Evolutionary conservation across 805 yeast genomes (phyloP), one percentile per base, ranked within the genome.

Genomic region (Vanderwaltozyma verrucispora): DNA sequence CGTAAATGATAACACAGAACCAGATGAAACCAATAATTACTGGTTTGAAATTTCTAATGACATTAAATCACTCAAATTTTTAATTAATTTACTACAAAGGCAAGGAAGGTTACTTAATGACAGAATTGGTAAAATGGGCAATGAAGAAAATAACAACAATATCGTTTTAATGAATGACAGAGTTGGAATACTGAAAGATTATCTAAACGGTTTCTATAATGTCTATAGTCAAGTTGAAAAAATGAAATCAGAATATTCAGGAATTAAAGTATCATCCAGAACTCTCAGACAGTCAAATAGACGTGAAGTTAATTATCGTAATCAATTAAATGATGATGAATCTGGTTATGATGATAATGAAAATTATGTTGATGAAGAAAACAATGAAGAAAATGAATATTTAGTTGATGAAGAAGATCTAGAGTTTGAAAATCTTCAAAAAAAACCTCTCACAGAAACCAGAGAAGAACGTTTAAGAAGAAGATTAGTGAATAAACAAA

Each of bases 211-310:
- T 16, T 27, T 48, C 21, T 41, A 39, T 16, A 41, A 35, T 34
- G 63, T 85, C 26, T 66, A 83, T 46, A 46, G 60, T n/a, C 84
- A 78, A 51, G 81, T 67, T 56, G 83, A 78, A 59, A 65, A 68
- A 43, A 65, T 86, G 50, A 72, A 72, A 54, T 76, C 81, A 11
- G 71, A 67, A 41, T 85, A 82, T 62, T 48, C 48, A 14, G 56
- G 49, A 29, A 46, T 55, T 46, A 41, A 47, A 25, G 49, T 54
- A 11, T 51, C 54, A 13, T 50, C 46, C 18, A 47, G 62, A 33
- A 48, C 50, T 25, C 33, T 57, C 34, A 53, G 62, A 41, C 52
- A 52, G 24, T 41, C 51, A 3, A 55, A 53, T 37, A 49, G 55
- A 37, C 47, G 44, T 19, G 41, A 37, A 24, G 40, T 45, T 13